phyloP scores from a whole-genome alignment of 805 yeast species.

The Wickerhamomyces rabaulensis region DNA sequence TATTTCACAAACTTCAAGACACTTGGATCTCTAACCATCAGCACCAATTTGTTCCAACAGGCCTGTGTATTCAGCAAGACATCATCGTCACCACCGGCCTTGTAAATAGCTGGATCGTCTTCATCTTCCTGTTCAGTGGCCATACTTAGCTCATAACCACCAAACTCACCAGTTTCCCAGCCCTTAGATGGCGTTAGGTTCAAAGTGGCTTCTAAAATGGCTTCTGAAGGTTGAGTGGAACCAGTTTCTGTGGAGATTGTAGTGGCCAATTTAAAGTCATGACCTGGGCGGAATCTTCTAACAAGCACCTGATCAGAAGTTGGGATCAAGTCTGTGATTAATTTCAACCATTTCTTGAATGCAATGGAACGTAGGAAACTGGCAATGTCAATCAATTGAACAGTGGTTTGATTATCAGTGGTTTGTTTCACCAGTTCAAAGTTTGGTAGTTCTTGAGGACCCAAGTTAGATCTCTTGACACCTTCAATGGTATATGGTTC shows the following conservation, averaged over 20 bases:
- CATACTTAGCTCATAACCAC: conserved; percentile 95
- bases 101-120: conserved; percentile 85
- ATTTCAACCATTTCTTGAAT: conserved; percentile 65
- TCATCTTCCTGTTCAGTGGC: conserved; percentile 42
- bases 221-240: conserved; percentile 17
- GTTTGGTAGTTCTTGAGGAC: conserved; percentile 50
- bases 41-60: conserved; percentile 69
- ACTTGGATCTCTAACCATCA: conserved; percentile 77
- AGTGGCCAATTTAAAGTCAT: conserved; percentile 89
- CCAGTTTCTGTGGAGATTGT: conserved; percentile 34
- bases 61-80: conserved; percentile 79
- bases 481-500: conserved; percentile 27
- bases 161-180: conserved; percentile 87
- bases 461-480: conserved; percentile 29
- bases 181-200: conserved; percentile 75
- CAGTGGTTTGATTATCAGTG: conserved; percentile 26
- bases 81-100: conserved; percentile 56
- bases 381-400: conserved; percentile 47
- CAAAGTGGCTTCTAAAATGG: conserved; percentile 72
- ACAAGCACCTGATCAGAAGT: conserved; percentile 63
- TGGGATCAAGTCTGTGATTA: conserved; percentile 57
- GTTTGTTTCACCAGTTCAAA: conserved; percentile 33
- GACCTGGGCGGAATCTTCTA: conserved; percentile 92
- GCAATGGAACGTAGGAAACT: conserved; percentile 52
- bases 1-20: conserved; percentile 92